Evolutionary conservation across 108 stramenopile genomes (phyloP), one percentile per base, ranked within the genome.

Genomic region (Nitzschia sp.): DNA sequence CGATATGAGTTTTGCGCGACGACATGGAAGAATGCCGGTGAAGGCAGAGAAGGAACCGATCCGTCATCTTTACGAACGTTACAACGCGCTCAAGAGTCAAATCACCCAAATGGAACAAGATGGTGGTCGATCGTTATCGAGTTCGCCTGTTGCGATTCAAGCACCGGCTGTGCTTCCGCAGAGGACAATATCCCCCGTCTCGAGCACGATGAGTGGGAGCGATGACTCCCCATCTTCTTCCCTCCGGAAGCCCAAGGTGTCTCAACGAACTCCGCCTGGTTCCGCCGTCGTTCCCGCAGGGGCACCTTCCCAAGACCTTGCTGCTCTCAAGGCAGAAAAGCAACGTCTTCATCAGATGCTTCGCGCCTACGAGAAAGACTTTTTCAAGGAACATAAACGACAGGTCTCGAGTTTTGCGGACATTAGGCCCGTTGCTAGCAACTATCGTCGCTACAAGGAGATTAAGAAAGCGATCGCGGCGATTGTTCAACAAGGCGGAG

Each of bases 41-140:
- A 96, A 97, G 80, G 85, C 88, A 24, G 98, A 98, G 59, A 98
- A 98, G 79, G 98, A 98, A 68, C 97, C 98, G n/a, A 98, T 98
- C 59, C 88, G 98, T 28, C 92, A 95, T 64, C 72, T 97, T 21
- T 98, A 98, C 66, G 98, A 98, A 72, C 73, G 79, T 42, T 98
- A 98, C 79, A 97, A 98, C 72, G 75, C 82, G 21, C 75, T 95
- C 67, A 98, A 98, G 78, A 84, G 79, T 59, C 85, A 80, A 62
- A 91, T 95, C 30, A 81, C 65, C 45, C 35, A 65, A 18, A 77
- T 92, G 61, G 93, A 92, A 72, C 70, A 79, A 61, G 88, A 89
- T 49, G 80, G 77, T 42, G 68, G 77, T 17, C 61, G 70, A 46
- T 74, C 82, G 42, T 70, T 71, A 9, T 27, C 82, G 62, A 15